Base-by-base conservation (phyloP, 2,329 filamentous ascomycete genomes). In the Falciphora oryzae region DNA sequence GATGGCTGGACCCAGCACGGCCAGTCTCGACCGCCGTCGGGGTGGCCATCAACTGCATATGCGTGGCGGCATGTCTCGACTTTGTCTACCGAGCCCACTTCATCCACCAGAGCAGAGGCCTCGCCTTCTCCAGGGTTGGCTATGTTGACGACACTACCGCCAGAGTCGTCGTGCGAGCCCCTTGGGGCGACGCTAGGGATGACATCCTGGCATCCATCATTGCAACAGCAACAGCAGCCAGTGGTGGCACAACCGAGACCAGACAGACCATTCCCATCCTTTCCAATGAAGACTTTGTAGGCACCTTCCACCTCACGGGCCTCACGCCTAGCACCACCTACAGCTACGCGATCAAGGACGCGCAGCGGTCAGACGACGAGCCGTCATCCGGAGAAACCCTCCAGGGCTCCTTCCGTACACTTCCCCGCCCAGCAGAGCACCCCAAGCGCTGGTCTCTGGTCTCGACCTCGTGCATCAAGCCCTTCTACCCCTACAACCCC, bases 391-490 rank as follows among this genome's bases (percentile, higher is more conserved):
- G 32, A 4, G 74, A 83, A 53, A 86, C 89, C 70, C 84, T 96
- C 73, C 93, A 93, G 0, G 77, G 97, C n/a, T 87, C 82, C 1
- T 79, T 95, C 11, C 88, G 90, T 61, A 87, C 88, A 32, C 32
- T 32, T 13, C 32, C 32, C 8, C 32, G 32, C 32, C 81, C 84
- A 64, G 75, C 84, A 69, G 83, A 84, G 70, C 80, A 85, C 66
- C 71, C 80, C 1, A 72, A 81, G 28, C 71, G 87, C 65, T 94
- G 97, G 70, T 96, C 92, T 0, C 98, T 99, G 74, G 78, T 98
- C 11, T 92, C 93, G 3, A 95, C 92, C 0, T 97, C 92, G 57
- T 99, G 95, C 76, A 92, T 98, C 71, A 91, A 97, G 70, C 89
- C 90, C 14, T 89, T 92, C 25, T 92, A 98, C 65, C 95, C 95